Conservation (phyloP, 2,329 filamentous ascomycete genomes). For the Ceratocystis harringtonii region DNA sequence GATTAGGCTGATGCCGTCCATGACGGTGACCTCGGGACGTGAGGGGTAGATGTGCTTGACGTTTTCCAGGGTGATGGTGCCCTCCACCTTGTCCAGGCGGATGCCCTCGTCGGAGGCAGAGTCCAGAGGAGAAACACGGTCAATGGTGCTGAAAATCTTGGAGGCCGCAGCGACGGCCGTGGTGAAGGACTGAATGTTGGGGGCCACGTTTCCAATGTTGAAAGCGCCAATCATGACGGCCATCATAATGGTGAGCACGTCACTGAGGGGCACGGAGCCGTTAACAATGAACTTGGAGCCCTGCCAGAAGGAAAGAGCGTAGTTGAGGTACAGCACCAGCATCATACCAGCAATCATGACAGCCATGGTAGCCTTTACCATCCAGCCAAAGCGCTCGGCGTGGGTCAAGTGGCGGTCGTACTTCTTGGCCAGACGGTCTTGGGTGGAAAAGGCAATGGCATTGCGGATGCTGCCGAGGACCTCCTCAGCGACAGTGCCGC, state of each 20-base stretch:
- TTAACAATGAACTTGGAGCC: slow-evolving; percentile 59
- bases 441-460: slow-evolving; percentile 81
- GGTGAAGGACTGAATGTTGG: slow-evolving; percentile 75
- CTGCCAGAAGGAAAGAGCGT: slow-evolving; percentile 79
- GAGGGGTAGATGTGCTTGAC: slow-evolving; percentile 93
- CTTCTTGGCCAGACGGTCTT: slow-evolving; percentile 75
- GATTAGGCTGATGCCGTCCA: slow-evolving; percentile 63
- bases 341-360: slow-evolving; percentile 77
- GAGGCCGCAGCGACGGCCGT: slow-evolving; percentile 67
- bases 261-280: slow-evolving; percentile 49
- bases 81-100: slow-evolving; percentile 56
- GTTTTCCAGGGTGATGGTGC: slow-evolving; percentile 64
- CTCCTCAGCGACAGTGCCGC: slow-evolving; percentile 82
- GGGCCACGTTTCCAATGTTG: slow-evolving; percentile 72
- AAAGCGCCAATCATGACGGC: slow-evolving; percentile 88
- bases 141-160: slow-evolving; percentile 91
- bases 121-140: slow-evolving; percentile 72
- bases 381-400: slow-evolving; percentile 63
- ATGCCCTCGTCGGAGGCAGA: slow-evolving; percentile 54
- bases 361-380: slow-evolving; percentile 56
- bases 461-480: slow-evolving; percentile 89
- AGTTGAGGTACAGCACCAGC: slow-evolving; percentile 70
- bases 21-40: slow-evolving; percentile 74
- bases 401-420: slow-evolving; percentile 62
- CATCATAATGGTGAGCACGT: slow-evolving; percentile 74